A percentile compares a stretch with the other conserved stretches of the same genome.
Evolutionary conservation across 2,329 filamentous ascomycete species (phyloP).

Genomic region (Alternaria alternata): DNA sequence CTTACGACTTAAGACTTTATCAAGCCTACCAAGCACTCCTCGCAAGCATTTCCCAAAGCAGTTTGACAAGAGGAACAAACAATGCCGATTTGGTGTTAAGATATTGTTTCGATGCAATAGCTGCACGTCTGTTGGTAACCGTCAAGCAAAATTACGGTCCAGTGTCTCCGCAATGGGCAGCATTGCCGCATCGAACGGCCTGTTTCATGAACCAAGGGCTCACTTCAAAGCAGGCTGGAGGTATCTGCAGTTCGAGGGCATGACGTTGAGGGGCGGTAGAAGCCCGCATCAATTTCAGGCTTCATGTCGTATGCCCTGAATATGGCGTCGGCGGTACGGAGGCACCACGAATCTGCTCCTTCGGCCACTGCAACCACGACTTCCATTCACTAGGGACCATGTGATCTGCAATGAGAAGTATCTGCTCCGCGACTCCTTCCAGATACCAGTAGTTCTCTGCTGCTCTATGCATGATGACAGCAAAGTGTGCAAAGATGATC

Average conservation of each 20-base stretch:
- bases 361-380: slow-evolving; percentile 41
- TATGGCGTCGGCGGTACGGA: slow-evolving; percentile 5
- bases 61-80: neutral
- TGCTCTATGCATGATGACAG: slow-evolving; percentile 39
- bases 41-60: slow-evolving; percentile 16
- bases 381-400: slow-evolving; percentile 38
- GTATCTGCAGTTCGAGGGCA: neutral
- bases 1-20: neutral
- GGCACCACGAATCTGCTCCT: slow-evolving; percentile 28
- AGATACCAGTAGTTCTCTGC: slow-evolving; percentile 38
- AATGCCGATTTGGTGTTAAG: neutral
- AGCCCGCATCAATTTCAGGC: neutral
- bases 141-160: neutral
- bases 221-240: neutral
- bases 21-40: slow-evolving; percentile 1
- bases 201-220: neutral
- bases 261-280: neutral
- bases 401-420: slow-evolving; percentile 34
- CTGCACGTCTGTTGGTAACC: neutral
- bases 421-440: slow-evolving; percentile 34
- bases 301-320: slow-evolving; percentile 12
- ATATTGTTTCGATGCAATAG: neutral
- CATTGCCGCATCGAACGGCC: neutral
- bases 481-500: slow-evolving; percentile 49
- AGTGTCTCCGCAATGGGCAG: neutral